Evolutionary conservation across 257 asterid species (phyloP), one percentile per base, ranked within the genome.

Genomic region (Solanum chiquidenum): DNA sequence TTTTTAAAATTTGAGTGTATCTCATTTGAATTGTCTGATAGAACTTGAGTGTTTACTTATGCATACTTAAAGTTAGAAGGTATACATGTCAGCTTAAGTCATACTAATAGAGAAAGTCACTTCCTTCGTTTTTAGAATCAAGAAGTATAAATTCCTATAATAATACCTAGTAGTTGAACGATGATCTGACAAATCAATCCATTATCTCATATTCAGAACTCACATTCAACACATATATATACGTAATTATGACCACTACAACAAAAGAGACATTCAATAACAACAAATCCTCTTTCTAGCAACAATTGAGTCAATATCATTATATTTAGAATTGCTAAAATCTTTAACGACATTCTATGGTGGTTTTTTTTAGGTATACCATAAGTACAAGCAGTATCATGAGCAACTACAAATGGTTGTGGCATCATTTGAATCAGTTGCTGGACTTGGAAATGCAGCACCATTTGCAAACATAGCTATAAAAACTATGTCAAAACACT

Each of bases 331-430:
- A 0, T 62, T 10, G 14, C 0, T 62, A 20, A 7, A 58, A 58
- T 20, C 66, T 58, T 58, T 58, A 58, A 20, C 27, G 12, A 21
- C 66, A 49, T 49, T 49, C 12, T 3, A 12, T 21, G 25, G 0
- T n/a, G 1, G 5, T 62, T n/a, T 4, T 64, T 64, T 72, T 16
- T 79, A 96, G 99, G 97, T 97, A 20, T 95, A 91, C 89, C 90
- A 91, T 91, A 91, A 98, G 92, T 97, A 97, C 94, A 97, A 91
- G 92, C 98, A 95, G 73, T 97, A 96, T 79, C 93, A 95, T 93
- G 98, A 96, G 86, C 98, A 96, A 88, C 93, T 97, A 94, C 98
- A 95, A 82, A 92, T 95, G 21, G 99, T 96, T 10, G 92, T 94
- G 21, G 93, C 98, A 3, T 95, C 99, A 7, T 97, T 97, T 37